A percentile compares a stretch with the other conserved stretches of the same genome.
These are phyloP conservation scores for Peronosclerospora sorghi DNA, from an alignment of 352 stramenopile species.

Conservation along the genomic window DNA sequence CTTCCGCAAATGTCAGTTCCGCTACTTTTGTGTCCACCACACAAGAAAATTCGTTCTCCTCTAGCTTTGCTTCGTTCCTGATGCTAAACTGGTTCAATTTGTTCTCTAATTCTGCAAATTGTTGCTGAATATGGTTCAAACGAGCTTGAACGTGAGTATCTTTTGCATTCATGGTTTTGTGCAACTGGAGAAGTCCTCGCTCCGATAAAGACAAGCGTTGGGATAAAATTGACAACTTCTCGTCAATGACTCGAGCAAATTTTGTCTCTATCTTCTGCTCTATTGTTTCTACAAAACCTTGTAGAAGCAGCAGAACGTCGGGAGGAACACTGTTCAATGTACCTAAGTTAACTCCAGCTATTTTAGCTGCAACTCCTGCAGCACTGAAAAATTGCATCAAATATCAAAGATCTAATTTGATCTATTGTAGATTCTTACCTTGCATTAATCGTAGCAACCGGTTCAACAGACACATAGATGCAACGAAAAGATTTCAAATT, in stretches of 20 bases:
- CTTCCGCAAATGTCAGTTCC: background rate
- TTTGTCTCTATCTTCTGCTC: slow-evolving; percentile 59
- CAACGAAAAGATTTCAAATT: slow-evolving; percentile 32
- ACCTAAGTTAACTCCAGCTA: slow-evolving; percentile 10
- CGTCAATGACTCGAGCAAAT: slow-evolving; percentile 44
- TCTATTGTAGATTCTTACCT: slow-evolving; percentile 2
- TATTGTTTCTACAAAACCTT: slow-evolving; percentile 47
- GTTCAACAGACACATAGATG: slow-evolving; percentile 23
- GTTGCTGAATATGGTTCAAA: slow-evolving; percentile 33
- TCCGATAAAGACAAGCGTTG: slow-evolving; percentile 55
- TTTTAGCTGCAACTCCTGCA: slow-evolving; percentile 5
- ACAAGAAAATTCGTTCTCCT: background rate
- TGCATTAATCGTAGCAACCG: slow-evolving; percentile 5
- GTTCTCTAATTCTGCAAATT: slow-evolving; percentile 27
- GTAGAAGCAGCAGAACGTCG: slow-evolving; percentile 30
- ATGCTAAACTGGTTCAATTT: slow-evolving; percentile 22
- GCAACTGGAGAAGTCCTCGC: slow-evolving; percentile 46
- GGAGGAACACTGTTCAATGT: background rate
- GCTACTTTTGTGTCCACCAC: background rate
- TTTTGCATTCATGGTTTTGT: slow-evolving; percentile 40
- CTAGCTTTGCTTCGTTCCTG: slow-evolving; percentile 1
- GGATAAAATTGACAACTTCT: slow-evolving; percentile 39
- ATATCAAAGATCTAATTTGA: background rate
- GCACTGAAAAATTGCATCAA: slow-evolving; percentile 9
- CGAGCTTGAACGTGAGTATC: slow-evolving; percentile 23